Evolutionary conservation across 2,329 filamentous ascomycete genomes (phyloP).

Genomic region (Alternaria brassicae): DNA sequence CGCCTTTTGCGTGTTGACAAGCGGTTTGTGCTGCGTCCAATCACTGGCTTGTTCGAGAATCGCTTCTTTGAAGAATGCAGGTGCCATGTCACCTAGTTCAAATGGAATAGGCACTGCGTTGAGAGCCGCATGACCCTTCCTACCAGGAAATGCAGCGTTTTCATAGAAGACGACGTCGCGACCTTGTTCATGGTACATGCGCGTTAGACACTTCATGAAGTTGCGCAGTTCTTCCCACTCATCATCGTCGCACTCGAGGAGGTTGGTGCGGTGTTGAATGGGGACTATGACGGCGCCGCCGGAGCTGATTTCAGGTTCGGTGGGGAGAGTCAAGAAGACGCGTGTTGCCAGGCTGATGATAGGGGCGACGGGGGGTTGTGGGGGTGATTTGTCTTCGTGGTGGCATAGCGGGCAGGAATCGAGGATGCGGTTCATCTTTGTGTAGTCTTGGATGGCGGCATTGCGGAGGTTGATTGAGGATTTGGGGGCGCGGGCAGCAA

Average conservation of each 20-base stretch:
- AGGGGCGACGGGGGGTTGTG: conserved; percentile 74
- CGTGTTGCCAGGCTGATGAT: conserved; percentile 85
- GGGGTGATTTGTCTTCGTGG: conserved; percentile 80
- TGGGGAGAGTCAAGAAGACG: conserved; percentile 86
- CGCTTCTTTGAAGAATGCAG: conserved; percentile 94
- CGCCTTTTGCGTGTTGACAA: conserved; percentile 82
- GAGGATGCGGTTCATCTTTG: conserved; percentile 85
- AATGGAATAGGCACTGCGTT: conserved; percentile 87
- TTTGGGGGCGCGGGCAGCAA: conserved; percentile 86
- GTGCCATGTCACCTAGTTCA: conserved; percentile 86
- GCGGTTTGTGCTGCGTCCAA: conserved; percentile 93
- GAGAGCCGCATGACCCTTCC: conserved; percentile 84
- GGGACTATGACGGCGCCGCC: conserved; percentile 90
- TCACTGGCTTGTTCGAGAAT: conserved; percentile 88
- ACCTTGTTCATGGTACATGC: conserved; percentile 93
- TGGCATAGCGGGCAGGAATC: conserved; percentile 90
- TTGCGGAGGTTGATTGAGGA: conserved; percentile 89
- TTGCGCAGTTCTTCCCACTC: conserved; percentile 99
- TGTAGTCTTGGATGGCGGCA: conserved; percentile 84
- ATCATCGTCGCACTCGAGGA: conserved; percentile 97
- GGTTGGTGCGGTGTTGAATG: conserved; percentile 82
- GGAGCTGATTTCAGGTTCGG: conserved; percentile 83
- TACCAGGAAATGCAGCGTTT: conserved; percentile 82
- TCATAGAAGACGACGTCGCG: conserved; percentile 97
- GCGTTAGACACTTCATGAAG: conserved; percentile 95